Base-by-base conservation (phyloP, 2,329 filamentous ascomycete genomes). In the Diaporthe sp. region DNA sequence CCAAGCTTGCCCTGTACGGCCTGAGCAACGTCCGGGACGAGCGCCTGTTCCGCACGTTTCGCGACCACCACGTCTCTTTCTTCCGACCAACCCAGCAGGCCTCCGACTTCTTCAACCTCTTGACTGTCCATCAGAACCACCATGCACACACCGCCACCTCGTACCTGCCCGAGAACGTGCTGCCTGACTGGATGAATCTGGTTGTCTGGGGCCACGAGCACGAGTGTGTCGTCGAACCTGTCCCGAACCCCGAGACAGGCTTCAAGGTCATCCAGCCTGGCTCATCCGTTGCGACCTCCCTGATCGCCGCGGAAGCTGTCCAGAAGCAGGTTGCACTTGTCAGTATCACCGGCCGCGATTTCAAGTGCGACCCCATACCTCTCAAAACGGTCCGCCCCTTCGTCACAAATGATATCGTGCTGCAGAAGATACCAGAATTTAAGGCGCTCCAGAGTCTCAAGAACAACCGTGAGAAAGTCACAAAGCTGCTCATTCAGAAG, bases 201-300 rank as follows among this genome's bases (percentile, higher is more conserved):
- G 92, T 99, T 0, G 90, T 99, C 70, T 99, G 97, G 76, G 97
- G 97, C 4, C 97, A 99, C 81, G 97, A 99, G 84, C 97, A 99
- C 82, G 96, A 99, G 83, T 99, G 97, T 81, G 83, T 96, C 10
- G 98, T 99, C 78, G 92, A 98, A 60, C 97, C 97, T 0, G 87
- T 88, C 1, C 88, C 92, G 63, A 99, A 98, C 80, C 91, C 94
- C 0, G 95, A 98, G 81, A 98, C 93, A 65, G 94, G 93, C 0
- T 99, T 99, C 80, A 92, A 97, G 79, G 96, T 99, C 78, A 98
- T 99, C 91, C 97, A 99, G 81, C 97, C 97, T 0, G 97, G 97
- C 0, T 99, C 97, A 0, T 98, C 97, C 0, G 94, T 99, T 0
- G 97, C 96, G 0, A 99, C 97, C 1, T 98, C 97, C 0, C 87